A percentile compares a stretch with the other conserved stretches of the same genome.
Evolutionary conservation across 139 green algal genomes (phyloP).

Genomic region (Picochlorum costavermella): DNA sequence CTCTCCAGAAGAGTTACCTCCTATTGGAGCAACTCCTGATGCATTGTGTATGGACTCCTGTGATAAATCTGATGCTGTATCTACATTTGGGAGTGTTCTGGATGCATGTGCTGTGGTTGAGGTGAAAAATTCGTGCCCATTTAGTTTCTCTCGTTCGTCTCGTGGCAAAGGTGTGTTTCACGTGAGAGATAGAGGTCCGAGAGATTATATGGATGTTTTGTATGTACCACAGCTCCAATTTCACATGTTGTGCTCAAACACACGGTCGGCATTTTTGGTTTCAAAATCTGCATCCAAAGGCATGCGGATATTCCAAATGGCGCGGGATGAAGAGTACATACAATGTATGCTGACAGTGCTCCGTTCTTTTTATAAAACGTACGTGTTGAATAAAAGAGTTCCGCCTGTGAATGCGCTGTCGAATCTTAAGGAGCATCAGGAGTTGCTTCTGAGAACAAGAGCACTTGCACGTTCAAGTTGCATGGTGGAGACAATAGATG

Average conservation of each 20-base stretch:
- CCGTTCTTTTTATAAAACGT: constrained; percentile 26
- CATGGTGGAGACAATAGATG: not conserved
- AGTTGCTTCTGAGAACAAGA: constrained; percentile 26
- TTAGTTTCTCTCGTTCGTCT: constrained; percentile 20
- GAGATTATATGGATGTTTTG: constrained; percentile 20
- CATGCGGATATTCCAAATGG: constrained; percentile 45
- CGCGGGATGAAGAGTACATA: constrained; percentile 35
- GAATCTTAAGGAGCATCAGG: constrained; percentile 29
- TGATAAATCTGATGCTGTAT: constrained; percentile 8
- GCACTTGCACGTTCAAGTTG: not conserved
- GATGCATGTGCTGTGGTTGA: constrained; percentile 47
- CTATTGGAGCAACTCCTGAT: constrained; percentile 56
- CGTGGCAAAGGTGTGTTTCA: constrained; percentile 6
- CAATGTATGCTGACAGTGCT: constrained; percentile 39
- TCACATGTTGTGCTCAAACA: constrained; percentile 51
- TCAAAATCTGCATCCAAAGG: constrained; percentile 52
- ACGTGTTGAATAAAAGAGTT: constrained; percentile 6
- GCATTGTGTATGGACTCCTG: constrained; percentile 24
- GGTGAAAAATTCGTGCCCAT: constrained; percentile 71
- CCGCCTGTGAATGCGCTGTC: constrained; percentile 29
- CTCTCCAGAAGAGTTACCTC: constrained; percentile 27
- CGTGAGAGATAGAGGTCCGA: constrained; percentile 31
- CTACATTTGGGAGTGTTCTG: not conserved
- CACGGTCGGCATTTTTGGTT: constrained; percentile 40
- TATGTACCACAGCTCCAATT: constrained; percentile 72